phyloP scores from a whole-genome alignment of 371 early-diverging fungal genomes.

The Catenaria anguillulae region DNA sequence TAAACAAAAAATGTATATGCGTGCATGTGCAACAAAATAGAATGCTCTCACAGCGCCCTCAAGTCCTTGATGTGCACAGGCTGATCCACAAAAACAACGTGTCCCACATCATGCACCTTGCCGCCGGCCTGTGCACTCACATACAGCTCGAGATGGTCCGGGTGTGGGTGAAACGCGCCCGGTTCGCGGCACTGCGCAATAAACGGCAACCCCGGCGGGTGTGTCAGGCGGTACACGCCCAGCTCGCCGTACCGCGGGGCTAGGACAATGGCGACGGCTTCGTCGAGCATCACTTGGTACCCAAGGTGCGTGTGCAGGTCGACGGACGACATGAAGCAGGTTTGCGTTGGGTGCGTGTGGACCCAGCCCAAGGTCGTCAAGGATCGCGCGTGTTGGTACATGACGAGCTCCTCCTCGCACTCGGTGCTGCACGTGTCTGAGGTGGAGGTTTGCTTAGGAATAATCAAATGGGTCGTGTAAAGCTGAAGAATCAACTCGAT shows the following conservation, averaged over 20 bases:
- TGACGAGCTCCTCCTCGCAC: constrained; percentile 74
- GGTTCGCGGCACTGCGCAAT: constrained; percentile 54
- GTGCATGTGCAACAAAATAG: no score
- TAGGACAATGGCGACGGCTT: constrained; percentile 86
- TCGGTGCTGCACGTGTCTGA: constrained; percentile 74
- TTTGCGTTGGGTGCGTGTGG: constrained; percentile 85
- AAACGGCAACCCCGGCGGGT: constrained; percentile 68
- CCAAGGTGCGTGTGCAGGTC: constrained; percentile 87
- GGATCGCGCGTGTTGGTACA: constrained; percentile 53
- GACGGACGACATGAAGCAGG: constrained; percentile 80
- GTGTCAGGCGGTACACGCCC: constrained; percentile 77
- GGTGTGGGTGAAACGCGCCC: constrained; percentile 79
- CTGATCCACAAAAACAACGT: no score
- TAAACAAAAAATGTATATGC: no score
- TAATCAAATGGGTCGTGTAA: constrained; percentile 58
- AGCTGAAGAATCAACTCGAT: no score
- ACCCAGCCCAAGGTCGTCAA: constrained; percentile 83
- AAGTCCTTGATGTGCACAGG: no score
- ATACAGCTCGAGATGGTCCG: constrained; percentile 40
- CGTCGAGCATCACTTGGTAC: constrained; percentile 82
- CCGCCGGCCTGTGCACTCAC: no score
- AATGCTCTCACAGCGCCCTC: no score
- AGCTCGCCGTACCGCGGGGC: constrained; percentile 51
- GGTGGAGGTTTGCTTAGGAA: constrained; percentile 79
- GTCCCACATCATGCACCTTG: no score